Evolutionary conservation across 2,329 filamentous ascomycete genomes (phyloP).

Genomic region (Epichloe baconii): DNA sequence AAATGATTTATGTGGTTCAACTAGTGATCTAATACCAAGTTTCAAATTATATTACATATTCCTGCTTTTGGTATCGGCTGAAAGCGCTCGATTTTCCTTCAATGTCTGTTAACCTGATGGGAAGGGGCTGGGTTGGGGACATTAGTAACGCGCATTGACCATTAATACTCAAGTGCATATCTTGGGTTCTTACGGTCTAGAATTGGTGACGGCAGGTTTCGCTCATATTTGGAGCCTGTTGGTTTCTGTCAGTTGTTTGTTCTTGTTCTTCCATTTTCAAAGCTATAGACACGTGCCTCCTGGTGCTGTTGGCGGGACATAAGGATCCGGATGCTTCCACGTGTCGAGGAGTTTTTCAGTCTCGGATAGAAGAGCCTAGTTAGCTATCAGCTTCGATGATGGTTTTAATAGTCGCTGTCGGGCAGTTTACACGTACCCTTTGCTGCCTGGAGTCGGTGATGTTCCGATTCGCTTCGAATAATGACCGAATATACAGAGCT

Average conservation of each 20-base stretch:
- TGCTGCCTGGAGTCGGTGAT: constrained; percentile 76
- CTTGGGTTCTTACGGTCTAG: constrained; percentile 57
- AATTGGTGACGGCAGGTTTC: constrained; percentile 72
- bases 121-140: constrained; percentile 14
- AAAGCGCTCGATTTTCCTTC: not conserved
- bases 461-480: constrained; percentile 88
- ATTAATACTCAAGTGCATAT: not conserved
- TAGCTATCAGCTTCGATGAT: not conserved
- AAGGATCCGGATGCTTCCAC: constrained; percentile 98
- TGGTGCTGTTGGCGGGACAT: constrained; percentile 76
- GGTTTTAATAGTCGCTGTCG: not conserved
- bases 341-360: constrained; percentile 77
- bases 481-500: constrained; percentile 84
- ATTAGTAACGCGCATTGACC: not conserved
- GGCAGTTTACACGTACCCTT: constrained; percentile 43
- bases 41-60: not conserved
- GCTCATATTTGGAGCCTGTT: constrained; percentile 85
- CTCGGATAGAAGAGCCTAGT: constrained; percentile 71
- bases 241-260: constrained; percentile 7
- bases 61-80: not conserved
- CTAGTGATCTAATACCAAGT: not conserved
- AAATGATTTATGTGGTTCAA: not conserved
- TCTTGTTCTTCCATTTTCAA: not conserved
- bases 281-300: constrained; percentile 50
- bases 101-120: constrained; percentile 5